phyloP scores from a whole-genome alignment of 345 rosid species.

The Abelmoschus esculentus region DNA sequence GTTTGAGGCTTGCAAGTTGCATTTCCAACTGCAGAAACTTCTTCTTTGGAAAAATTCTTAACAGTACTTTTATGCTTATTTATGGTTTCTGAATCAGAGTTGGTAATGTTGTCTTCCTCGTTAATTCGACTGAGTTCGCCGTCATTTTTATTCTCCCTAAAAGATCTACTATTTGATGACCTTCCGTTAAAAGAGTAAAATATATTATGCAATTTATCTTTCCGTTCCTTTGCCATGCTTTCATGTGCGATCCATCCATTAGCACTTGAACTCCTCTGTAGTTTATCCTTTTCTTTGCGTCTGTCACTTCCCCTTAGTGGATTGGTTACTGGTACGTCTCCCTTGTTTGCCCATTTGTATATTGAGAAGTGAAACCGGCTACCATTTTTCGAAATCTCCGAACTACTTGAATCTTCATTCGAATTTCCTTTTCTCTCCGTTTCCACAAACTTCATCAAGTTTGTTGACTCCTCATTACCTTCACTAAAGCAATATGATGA shows the following conservation, averaged over 20 bases:
- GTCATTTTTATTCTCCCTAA: background rate
- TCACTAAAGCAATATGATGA: conserved; percentile 22
- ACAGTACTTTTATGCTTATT: background rate
- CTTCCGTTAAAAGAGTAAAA: background rate
- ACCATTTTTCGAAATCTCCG: conserved; percentile 17
- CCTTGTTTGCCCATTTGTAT: conserved; percentile 85
- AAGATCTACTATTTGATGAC: conserved; percentile 9
- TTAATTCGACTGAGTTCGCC: conserved; percentile 7
- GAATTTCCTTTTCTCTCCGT: conserved; percentile 11
- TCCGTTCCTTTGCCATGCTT: conserved; percentile 14
- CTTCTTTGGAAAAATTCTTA: conserved; percentile 13
- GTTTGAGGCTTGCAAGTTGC: conserved; percentile 22
- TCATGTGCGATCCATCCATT: conserved; percentile 21
- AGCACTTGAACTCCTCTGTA: conserved; percentile 26
- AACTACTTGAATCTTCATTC: conserved; percentile 21
- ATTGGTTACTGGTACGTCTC: conserved; percentile 46
- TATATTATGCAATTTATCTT: conserved; percentile 12
- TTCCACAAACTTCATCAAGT: conserved; percentile 20
- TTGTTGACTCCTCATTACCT: conserved; percentile 7
- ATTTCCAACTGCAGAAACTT: conserved; percentile 14
- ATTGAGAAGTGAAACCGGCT: conserved; percentile 84
- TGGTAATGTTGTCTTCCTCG: conserved; percentile 17
- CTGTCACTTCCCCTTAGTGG: conserved; percentile 38
- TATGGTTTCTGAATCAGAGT: conserved; percentile 2
- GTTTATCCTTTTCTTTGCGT: conserved; percentile 31